Conservation (phyloP, 306 rosid genomes). For the Rosa persica region DNA sequence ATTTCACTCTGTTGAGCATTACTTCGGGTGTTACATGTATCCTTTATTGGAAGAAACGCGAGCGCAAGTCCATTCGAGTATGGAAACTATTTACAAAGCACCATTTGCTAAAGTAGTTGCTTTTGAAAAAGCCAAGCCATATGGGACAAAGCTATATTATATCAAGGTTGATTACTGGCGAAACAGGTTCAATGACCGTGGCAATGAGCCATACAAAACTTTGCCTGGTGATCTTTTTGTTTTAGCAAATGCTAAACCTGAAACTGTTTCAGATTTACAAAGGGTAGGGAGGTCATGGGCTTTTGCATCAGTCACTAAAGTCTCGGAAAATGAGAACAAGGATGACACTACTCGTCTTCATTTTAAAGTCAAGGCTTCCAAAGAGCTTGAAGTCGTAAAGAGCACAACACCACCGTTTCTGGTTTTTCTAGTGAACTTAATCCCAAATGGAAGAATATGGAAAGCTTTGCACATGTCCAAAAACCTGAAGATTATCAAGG, state of each 20-base stretch:
- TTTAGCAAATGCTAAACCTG: conserved; percentile 58
- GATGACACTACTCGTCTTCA: not conserved
- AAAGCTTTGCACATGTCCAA: too few relatives aligned
- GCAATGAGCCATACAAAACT: conserved; percentile 27
- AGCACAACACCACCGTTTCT: too few relatives aligned
- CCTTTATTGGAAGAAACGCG: conserved; percentile 64
- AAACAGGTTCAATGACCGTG: conserved; percentile 41
- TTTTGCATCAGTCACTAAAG: conserved; percentile 35
- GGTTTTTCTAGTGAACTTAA: too few relatives aligned
- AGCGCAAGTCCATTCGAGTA: conserved; percentile 38
- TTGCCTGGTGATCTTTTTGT: conserved; percentile 55
- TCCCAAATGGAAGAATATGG: too few relatives aligned
- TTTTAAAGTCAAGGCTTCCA: conserved; percentile 35
- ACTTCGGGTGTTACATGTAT: conserved; percentile 35
- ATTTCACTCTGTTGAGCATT: conserved; percentile 35
- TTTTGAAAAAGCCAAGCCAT: conserved; percentile 24
- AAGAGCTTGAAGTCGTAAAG: too few relatives aligned
- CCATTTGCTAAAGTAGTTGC: conserved; percentile 52
- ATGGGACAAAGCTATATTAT: conserved; percentile 20
- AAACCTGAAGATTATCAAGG: too few relatives aligned
- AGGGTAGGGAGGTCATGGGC: conserved; percentile 53
- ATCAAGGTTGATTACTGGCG: conserved; percentile 45
- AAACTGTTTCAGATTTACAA: conserved; percentile 43
- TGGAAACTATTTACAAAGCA: conserved; percentile 46
- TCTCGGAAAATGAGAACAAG: conserved; percentile 25